Evolutionary conservation across 2,329 filamentous ascomycete genomes (phyloP), one percentile per base, ranked within the genome.

Genomic region (Aspergillus sp.): DNA sequence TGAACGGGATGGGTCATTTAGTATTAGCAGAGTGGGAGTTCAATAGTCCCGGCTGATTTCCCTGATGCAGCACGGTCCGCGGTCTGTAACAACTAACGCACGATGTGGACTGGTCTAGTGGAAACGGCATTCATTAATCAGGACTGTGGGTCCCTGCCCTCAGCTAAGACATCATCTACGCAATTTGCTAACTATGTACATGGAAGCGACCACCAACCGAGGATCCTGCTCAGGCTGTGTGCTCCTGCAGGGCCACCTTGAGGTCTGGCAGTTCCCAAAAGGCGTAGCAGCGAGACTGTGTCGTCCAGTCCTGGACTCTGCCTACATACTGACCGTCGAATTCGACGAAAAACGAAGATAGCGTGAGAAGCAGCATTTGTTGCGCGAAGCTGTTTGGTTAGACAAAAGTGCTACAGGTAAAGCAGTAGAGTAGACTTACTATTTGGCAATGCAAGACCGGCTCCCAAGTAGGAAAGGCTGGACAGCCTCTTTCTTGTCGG

Each of bases 251-350:
- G 36, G 54, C 55, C 41, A 68, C 53, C 39, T 57, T 59, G 32
- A 68, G 48, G 13, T 68, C 66, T 3, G 66, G 66, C 9, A 67
- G 12, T 17, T 68, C 66, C 66, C 66, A 68, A 36, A 68, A 68
- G 3, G 66, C 66, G n/a, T 67, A 68, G 42, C 65, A 67, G 20
- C 59, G 58, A 53, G 61, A 65, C 17, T 68, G 57, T 5, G 56
- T 57, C 32, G 66, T 62, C 66, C 66, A 68, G 45, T 65, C 62
- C 48, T 63, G 64, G 13, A 65, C 61, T 1, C 39, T 39, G 5
- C 66, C 66, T 3, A 67, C 56, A 24, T 67, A 67, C 34, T 65
- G 51, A 2, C 62, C 65, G 15, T 68, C 64, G n/a, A 63, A 68
- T 12, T 68, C 59, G 9, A 67, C 41, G 43, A 68, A 68, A 49